phyloP scores from a whole-genome alignment of 805 yeast genomes.

The Suhomyces tanzawaensis region DNA sequence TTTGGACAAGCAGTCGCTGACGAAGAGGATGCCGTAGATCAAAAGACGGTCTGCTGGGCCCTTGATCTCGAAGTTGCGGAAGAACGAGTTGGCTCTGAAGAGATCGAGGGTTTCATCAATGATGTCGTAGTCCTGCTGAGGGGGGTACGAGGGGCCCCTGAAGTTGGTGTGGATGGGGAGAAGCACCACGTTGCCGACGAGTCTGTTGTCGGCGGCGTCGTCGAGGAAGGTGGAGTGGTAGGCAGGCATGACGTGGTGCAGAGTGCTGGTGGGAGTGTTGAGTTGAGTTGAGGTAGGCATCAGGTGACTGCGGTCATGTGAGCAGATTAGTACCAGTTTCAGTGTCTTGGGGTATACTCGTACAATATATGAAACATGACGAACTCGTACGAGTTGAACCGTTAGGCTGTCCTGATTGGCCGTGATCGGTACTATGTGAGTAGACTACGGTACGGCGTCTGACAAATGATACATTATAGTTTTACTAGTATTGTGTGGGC shows the following conservation, averaged over 20 bases:
- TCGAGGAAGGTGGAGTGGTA: constrained; percentile 80
- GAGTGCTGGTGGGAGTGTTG: not conserved
- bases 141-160: constrained; percentile 87
- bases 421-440: no score
- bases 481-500: no score
- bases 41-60: constrained; percentile 91
- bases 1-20: constrained; percentile 77
- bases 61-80: constrained; percentile 94
- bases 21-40: constrained; percentile 88
- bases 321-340: no score
- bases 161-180: constrained; percentile 80
- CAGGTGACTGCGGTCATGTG: not conserved
- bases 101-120: constrained; percentile 88
- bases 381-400: no score
- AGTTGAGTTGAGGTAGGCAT: not conserved
- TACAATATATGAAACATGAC: no score
- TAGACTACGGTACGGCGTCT: no score
- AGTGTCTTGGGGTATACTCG: no score
- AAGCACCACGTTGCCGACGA: constrained; percentile 78
- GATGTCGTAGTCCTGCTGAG: constrained; percentile 76
- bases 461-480: no score
- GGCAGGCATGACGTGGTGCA: constrained; percentile 49
- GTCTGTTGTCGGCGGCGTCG: constrained; percentile 53
- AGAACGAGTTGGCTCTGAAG: constrained; percentile 93
- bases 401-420: no score